Evolutionary conservation across 768 basidiomycete species (phyloP).

Genomic region (Russula compacta): DNA sequence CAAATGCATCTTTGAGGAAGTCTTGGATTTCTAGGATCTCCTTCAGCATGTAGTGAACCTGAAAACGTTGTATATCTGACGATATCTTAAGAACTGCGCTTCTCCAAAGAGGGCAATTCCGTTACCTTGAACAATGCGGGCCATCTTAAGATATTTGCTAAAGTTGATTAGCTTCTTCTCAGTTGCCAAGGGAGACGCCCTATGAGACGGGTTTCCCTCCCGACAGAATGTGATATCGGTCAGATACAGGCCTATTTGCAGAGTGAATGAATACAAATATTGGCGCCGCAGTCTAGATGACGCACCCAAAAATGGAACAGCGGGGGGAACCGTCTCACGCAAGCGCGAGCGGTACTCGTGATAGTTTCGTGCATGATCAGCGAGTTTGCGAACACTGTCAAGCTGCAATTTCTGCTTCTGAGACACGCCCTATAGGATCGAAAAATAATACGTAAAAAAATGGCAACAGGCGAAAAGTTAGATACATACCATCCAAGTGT

Average conservation of each 20-base stretch:
- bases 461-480: not conserved
- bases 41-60: constrained; percentile 76
- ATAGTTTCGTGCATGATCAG: constrained; percentile 87
- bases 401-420: constrained; percentile 78
- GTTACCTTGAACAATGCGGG: constrained; percentile 72
- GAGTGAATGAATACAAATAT: constrained; percentile 10
- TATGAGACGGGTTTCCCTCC: constrained; percentile 84
- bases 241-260: constrained; percentile 59
- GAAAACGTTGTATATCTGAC: constrained; percentile 86
- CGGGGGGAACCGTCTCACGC: constrained; percentile 83
- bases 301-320: constrained; percentile 89
- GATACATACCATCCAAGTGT: constrained; percentile 84
- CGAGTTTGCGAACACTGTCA: constrained; percentile 72
- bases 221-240: constrained; percentile 93
- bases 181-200: constrained; percentile 67
- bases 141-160: constrained; percentile 91
- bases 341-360: constrained; percentile 84
- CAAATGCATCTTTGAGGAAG: constrained; percentile 65
- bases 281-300: not conserved
- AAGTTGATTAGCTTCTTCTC: constrained; percentile 86
- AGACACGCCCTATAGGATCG: constrained; percentile 56
- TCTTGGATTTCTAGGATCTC: constrained; percentile 84
- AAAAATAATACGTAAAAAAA: not conserved
- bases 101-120: not conserved
- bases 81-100: not conserved